Base-by-base conservation (phyloP, 176 grass and related monocot genomes). In the Oropetium thomaeum region DNA sequence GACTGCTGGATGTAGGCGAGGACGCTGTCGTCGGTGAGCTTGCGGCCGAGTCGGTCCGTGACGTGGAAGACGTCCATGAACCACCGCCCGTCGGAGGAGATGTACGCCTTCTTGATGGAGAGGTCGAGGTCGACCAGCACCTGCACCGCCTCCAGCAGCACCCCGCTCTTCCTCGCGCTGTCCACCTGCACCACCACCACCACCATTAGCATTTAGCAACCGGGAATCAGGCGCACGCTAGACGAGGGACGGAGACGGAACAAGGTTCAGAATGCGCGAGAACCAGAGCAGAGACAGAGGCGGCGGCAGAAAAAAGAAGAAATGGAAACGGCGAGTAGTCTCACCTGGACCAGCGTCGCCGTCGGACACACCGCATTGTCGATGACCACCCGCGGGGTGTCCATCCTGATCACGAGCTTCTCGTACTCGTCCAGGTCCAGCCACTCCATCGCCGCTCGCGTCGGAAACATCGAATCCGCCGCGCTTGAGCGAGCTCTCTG, bases 51-150 rank as follows among this genome's bases (percentile, higher is more conserved):
- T 28, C 84, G 89, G 65, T 99, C 96, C 52, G 96, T 92, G 73
- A 99, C 96, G 58, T 99, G 92, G 85, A 99, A 99, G 40, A 99
- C 96, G 53, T 99, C 89, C 96, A 99, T 99, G 87, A 99, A 99
- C 96, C 96, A 99, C 11, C 82, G n/a, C 1, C 96, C 92, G 38
- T 99, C 96, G 1, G 96, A 99, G 1, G 96, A 99, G 79, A 99
- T 84, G 82, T 99, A 99, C 2, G 89, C 96, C 70, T 99, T 99
- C 20, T 90, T 90, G 82, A 99, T 77, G 8, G 89, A 90, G 3
- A 99, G 49, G 17, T 99, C 86, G 39, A 99, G 92, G 82, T 99
- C 96, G 0, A 87, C 90, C 3, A 99, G 86, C 48, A 90, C 89
- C 84, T 99, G 96, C 58, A 99, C 89, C 5, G 96, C 96, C 87